Conservation (phyloP, 345 rosid species). For the Eucalyptus urophylla region DNA sequence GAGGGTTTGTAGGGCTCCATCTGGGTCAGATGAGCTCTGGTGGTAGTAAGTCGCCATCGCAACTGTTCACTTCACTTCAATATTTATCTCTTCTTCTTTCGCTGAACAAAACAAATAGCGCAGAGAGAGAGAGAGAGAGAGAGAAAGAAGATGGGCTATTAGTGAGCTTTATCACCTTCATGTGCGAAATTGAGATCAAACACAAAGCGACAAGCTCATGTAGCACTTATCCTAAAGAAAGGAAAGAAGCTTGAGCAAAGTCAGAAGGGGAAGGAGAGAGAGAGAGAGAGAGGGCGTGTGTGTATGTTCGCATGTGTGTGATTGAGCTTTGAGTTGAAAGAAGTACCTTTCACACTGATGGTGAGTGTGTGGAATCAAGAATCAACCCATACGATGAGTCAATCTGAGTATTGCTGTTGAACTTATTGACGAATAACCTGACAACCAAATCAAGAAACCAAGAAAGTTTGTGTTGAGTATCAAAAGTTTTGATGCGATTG, state of each 20-base stretch:
- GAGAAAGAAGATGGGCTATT: neutral
- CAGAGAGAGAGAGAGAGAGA: neutral
- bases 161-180: neutral
- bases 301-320: neutral
- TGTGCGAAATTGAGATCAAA: neutral
- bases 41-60: constrained; percentile 77
- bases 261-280: neutral
- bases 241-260: neutral
- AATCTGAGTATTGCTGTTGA: neutral
- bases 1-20: constrained; percentile 69
- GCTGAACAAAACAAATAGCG: neutral
- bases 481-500: neutral
- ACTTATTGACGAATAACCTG: neutral
- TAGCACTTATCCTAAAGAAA: neutral
- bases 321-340: neutral
- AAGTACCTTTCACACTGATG: neutral
- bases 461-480: neutral
- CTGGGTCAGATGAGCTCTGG: constrained; percentile 71
- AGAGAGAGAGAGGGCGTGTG: neutral
- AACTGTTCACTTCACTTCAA: neutral
- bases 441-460: neutral
- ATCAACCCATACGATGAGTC: neutral
- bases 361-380: neutral
- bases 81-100: neutral
- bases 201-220: neutral